Percentiles rank a stretch among this genome's conserved stretches.
Conservation (phyloP, 257 asterid genomes). For the Plantago elongata region DNA sequence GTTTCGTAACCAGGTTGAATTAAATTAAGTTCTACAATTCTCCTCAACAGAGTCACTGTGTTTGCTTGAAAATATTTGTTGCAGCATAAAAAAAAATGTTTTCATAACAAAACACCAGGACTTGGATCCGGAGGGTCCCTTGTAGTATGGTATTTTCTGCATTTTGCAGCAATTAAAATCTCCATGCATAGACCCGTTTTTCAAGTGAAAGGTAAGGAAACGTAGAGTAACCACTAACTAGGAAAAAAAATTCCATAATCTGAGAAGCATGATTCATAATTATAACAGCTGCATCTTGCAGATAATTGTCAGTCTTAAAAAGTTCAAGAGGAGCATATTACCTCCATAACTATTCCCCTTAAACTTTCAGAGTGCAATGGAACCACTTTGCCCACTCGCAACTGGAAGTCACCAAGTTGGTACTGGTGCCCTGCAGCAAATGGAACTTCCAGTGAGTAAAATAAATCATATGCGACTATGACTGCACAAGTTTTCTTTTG, state of each 20-base stretch:
- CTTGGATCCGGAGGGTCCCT: background rate
- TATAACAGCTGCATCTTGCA: background rate
- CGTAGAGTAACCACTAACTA: background rate
- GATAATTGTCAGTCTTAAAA: background rate
- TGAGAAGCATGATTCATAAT: conserved; percentile 3
- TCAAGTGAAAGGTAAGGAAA: background rate
- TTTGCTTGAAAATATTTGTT: conserved; percentile 1
- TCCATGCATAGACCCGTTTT: background rate
- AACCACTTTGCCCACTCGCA: conserved; percentile 96
- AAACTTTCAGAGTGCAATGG: conserved; percentile 70
- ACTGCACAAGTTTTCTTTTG: background rate
- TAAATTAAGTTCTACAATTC: no score
- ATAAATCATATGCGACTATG: conserved; percentile 1
- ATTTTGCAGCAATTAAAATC: background rate
- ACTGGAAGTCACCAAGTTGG: conserved; percentile 84
- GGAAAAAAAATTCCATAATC: background rate
- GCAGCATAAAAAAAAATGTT: background rate
- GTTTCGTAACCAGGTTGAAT: no score
- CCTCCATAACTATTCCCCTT: conserved; percentile 99
- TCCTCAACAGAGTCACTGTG: background rate
- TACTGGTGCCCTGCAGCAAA: conserved; percentile 54
- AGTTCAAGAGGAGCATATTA: conserved; percentile 22
- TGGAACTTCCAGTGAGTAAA: conserved; percentile 15
- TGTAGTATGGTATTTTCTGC: no score
- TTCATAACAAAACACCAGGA: conserved; percentile 1